A percentile compares a stretch with the other conserved stretches of the same genome.
Conservation (phyloP, 139 green algal species). For the Chlamydomonas urium region DNA sequence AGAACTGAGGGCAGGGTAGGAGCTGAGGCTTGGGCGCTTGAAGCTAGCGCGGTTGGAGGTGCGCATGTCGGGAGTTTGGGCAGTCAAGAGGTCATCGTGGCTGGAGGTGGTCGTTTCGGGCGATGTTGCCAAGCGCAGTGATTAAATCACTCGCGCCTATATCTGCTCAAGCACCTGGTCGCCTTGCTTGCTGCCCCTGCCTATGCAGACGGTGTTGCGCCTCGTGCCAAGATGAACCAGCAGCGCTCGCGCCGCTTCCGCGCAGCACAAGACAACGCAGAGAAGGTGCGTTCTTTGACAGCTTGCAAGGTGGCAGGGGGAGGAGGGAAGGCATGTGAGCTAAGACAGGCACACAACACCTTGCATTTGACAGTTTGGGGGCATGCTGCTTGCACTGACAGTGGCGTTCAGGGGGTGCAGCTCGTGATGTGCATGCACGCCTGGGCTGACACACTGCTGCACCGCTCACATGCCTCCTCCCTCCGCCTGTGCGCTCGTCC, state of each 20-base stretch:
- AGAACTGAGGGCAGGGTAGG: too few species aligned
- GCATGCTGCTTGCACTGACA: background rate
- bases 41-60: too few species aligned
- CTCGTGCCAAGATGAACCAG: slow-evolving; percentile 99
- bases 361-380: too few species aligned
- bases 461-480: background rate
- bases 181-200: too few species aligned
- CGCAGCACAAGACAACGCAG: slow-evolving; percentile 67
- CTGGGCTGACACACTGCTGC: background rate
- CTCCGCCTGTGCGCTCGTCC: background rate
- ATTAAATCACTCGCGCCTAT: too few species aligned
- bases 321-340: background rate
- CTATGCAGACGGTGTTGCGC: slow-evolving; percentile 83
- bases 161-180: too few species aligned
- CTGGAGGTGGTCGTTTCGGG: too few species aligned
- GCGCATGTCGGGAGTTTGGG: too few species aligned
- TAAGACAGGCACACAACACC: background rate
- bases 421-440: background rate
- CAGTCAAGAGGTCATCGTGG: too few species aligned
- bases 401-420: background rate
- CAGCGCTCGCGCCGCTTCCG: slow-evolving; percentile 94
- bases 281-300: slow-evolving; percentile 31
- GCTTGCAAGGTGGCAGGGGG: background rate
- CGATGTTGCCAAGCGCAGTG: too few species aligned
- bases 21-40: too few species aligned